Percentiles rank a stretch among this genome's conserved stretches.
Evolutionary conservation across 305 asterid species (phyloP).

Genomic region (Fraxinus ornus): DNA sequence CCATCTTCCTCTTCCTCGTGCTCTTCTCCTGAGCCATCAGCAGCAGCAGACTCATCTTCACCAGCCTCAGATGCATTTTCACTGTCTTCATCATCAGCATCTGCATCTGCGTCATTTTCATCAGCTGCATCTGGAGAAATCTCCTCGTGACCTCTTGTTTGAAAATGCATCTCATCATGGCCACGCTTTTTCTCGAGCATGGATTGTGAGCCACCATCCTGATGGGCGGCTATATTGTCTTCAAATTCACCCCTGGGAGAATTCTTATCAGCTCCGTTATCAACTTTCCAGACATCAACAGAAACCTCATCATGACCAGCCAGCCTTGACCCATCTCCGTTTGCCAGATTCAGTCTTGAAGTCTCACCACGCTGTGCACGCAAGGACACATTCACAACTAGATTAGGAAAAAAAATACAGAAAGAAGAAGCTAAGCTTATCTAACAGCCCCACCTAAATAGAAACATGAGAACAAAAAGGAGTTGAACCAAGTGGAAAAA

Average conservation of each 20-base stretch:
- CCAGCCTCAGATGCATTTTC: slow-evolving; percentile 80
- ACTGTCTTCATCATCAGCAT: slow-evolving; percentile 70
- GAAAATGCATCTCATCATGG: background rate
- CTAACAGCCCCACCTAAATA: background rate
- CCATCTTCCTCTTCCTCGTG: slow-evolving; percentile 80
- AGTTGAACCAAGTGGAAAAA: background rate
- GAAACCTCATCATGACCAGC: slow-evolving; percentile 47
- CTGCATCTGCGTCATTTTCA: slow-evolving; percentile 71
- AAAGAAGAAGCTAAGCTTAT: background rate
- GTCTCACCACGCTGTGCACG: slow-evolving; percentile 52
- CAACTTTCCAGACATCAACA: slow-evolving; percentile 68
- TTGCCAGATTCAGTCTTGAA: slow-evolving; percentile 36
- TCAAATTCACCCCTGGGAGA: slow-evolving; percentile 83
- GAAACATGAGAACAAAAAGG: background rate
- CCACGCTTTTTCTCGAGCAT: background rate
- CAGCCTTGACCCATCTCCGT: slow-evolving; percentile 49
- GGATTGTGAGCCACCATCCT: slow-evolving; percentile 17
- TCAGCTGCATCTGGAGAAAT: slow-evolving; percentile 58
- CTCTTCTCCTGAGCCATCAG: slow-evolving; percentile 81
- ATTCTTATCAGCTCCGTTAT: slow-evolving; percentile 95
- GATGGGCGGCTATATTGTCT: slow-evolving; percentile 69
- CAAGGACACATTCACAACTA: slow-evolving; percentile 21
- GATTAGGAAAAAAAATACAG: background rate
- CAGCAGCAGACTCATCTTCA: slow-evolving; percentile 91
- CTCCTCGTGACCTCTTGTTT: slow-evolving; percentile 35